Base-by-base conservation (phyloP, 1,139 yeast genomes). In the Pichia sorboxylosa region DNA sequence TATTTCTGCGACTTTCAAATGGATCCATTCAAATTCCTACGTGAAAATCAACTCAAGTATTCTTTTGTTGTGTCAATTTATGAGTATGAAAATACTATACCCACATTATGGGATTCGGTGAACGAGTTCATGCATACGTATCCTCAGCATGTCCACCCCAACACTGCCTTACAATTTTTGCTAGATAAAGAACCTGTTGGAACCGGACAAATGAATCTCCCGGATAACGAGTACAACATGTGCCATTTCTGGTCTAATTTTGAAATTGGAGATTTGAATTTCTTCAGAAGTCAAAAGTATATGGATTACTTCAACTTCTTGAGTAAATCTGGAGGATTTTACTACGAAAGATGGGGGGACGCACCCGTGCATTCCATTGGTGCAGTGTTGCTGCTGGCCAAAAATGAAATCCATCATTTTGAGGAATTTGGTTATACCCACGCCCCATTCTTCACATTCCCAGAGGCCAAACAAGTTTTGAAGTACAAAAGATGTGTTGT, bases 191-290 rank as follows among this genome's bases (percentile, higher is more conserved):
- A 64, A 20, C 45, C 63, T 1, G 58, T 68, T 9, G 49, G 47
- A 2, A 47, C 63, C 2, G 59, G 59, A 31, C 48, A 24, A 45
- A 29, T 38, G 44, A 28, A 46, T 36, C 32, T 44, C 29, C 54
- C 72, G 2, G 54, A 63, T n/a, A 56, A 67, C 2, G 63, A 66
- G n/a, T 87, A 84, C 57, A 90, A 90, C 50, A 52, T 83, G 39
- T 90, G 97, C 50, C 97, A 87, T 55, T 87, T 85, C 52, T 87
- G 97, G 97, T 78, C 93, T 17, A 87, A 87, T 54, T 85, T 87
- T 52, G 97, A 87, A 54, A 78, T 85, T 41, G 96, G 77, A 0
- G 75, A 75, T 51, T 63, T 87, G 42, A 69, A 82, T 46, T 83
- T 85, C 54, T 85, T 79, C 59, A 62, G 95, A 39, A 67, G 85